Evolutionary conservation across 139 green algal genomes (phyloP).

Genomic region (Zygnema cylindricum): DNA sequence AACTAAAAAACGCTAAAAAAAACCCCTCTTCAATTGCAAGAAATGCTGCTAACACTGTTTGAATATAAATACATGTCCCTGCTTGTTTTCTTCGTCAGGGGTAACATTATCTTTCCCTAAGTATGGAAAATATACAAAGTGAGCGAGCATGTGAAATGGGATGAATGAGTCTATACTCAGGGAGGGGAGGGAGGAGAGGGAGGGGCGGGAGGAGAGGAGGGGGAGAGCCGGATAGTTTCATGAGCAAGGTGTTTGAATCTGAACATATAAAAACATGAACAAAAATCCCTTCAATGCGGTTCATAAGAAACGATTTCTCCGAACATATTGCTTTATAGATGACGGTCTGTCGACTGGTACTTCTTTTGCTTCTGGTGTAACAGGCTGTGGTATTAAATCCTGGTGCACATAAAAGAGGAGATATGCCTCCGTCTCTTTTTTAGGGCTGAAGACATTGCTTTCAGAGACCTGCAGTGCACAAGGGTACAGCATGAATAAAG

Average conservation of each 20-base stretch:
- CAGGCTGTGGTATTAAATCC: not conserved
- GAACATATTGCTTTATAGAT: not conserved
- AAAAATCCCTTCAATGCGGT: too few relatives aligned
- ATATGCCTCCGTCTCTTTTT: conserved; percentile 21
- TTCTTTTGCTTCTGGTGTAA: not conserved
- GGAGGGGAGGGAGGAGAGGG: not conserved
- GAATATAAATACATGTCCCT: too few relatives aligned
- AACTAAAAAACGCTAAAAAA: too few relatives aligned
- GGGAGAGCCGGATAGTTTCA: not conserved
- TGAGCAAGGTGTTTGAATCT: not conserved
- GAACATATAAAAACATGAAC: too few relatives aligned
- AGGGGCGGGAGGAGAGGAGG: not conserved
- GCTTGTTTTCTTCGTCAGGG: too few relatives aligned
- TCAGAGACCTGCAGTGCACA: not conserved
- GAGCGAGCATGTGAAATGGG: too few relatives aligned
- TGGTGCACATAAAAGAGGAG: conserved; percentile 17
- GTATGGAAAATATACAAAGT: too few relatives aligned
- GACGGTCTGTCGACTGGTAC: not conserved
- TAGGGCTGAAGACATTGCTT: not conserved
- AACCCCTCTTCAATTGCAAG: too few relatives aligned
- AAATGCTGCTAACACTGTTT: too few relatives aligned
- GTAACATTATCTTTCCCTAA: too few relatives aligned
- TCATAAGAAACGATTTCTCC: too few relatives aligned
- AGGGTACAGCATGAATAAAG: not conserved
- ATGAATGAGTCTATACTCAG: too few relatives aligned